Base-by-base conservation (phyloP, 2,329 filamentous ascomycete species). In the Nemania sp. region DNA sequence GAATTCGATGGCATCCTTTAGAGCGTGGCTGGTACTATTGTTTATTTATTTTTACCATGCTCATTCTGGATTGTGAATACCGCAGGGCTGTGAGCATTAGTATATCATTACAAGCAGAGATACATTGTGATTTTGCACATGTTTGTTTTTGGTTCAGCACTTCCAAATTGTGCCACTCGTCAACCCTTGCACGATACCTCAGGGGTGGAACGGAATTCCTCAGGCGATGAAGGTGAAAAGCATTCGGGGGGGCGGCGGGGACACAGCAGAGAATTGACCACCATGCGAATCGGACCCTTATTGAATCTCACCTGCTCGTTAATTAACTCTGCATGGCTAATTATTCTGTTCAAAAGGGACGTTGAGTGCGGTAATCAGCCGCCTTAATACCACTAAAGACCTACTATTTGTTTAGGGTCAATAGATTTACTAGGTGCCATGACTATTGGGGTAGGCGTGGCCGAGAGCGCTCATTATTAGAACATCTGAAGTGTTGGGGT, bases 1-100 rank as follows among this genome's bases (percentile, higher is more conserved):
- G 67, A 68, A 65, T 69, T 71, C 69, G 67, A 72, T 70, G 69
- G 70, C 70, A 72, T 72, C 69, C 69, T 69, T 71, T 58, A 65
- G 54, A 66, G 69, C 68, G 69, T 69, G 67, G 67, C 59, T 60
- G 48, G 37, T 15, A 34, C 13, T 56, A 29, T 53, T 50, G 11
- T 37, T 55, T 52, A 21, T 35, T 49, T 48, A 21, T 35, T 49
- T 48, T 37, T 21, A 29, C 39, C 35, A 5, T 54, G 57, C 45
- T 42, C 18, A 39, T 61, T 57, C 51, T 56, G 62, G 58, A 56
- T 59, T 25, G 17, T 50, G 34, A 49, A 47, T 46, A 46, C 43
- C 21, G 17, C 35, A 35, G 9, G 39, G 18, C 54, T 52, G 21
- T 21, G 13, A 37, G 40, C 25, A 47, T 43, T 37, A 54, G 50